These are phyloP conservation scores for Fusarium humuli DNA, from an alignment of 2,329 filamentous ascomycete genomes.

Conservation along the genomic window DNA sequence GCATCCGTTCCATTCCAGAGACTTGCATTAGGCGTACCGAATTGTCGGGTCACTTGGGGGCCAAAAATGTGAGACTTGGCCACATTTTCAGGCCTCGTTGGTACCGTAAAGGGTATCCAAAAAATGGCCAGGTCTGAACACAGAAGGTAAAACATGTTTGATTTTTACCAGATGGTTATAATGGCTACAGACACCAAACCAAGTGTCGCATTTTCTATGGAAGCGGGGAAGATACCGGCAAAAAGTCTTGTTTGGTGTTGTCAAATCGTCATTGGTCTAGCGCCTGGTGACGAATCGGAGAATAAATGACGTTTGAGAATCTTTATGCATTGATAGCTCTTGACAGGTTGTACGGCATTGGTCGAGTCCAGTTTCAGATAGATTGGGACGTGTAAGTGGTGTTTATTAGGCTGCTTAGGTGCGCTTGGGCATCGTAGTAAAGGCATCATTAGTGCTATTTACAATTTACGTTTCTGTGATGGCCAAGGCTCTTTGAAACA, in stretches of 20 bases:
- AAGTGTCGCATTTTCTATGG: neutral
- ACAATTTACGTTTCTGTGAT: neutral
- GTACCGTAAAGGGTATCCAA: conserved; percentile 21
- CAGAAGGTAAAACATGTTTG: conserved; percentile 14
- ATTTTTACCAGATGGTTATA: conserved; percentile 13
- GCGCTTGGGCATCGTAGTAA: neutral
- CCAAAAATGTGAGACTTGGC: conserved; percentile 21
- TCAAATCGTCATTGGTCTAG: neutral
- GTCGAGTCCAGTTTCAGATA: neutral
- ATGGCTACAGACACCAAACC: neutral
- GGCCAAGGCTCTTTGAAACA: neutral
- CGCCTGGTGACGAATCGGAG: conserved; percentile 8
- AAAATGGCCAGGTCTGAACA: neutral
- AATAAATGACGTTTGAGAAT: neutral
- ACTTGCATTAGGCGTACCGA: conserved; percentile 29
- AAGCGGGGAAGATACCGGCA: neutral
- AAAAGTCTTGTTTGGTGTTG: conserved; percentile 9
- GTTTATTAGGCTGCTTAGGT: neutral
- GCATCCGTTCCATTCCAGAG: neutral
- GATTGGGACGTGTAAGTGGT: neutral
- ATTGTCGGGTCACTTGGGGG: conserved; percentile 23
- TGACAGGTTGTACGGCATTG: neutral
- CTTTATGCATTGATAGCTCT: neutral
- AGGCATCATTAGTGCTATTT: neutral
- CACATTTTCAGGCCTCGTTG: conserved; percentile 10